Evolutionary conservation across 768 basidiomycete species (phyloP), one percentile per base, ranked within the genome.

Genomic region (Sporobolomyces pararoseus): DNA sequence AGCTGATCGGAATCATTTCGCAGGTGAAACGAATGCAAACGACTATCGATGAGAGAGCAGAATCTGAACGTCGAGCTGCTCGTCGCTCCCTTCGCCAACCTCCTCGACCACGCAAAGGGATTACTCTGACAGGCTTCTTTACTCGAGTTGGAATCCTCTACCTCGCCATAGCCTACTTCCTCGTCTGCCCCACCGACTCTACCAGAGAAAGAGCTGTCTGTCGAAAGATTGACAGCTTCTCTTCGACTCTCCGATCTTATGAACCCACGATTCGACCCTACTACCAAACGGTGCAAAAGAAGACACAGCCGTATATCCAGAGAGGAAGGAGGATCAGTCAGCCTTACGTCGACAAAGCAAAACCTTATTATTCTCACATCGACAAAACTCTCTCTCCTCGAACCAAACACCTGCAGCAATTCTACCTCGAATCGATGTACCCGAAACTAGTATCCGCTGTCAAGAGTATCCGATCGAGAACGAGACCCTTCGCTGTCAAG

Each of bases 111-210:
- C 54, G 49, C 21, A n/a, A 39, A 4, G 62, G 72, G 27, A 32
- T 70, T 1, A 57, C 68, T 27, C 3, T 68, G 7, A 55, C 49
- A 2, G 73, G 70, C 23, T 74, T 74, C 70, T 16, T 68, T 51
- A 9, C 42, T 10, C 63, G 73, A 25, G 73, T 71, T 51, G 66
- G 46, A 16, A 0, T 65, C n/a, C 46, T 71, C 60, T 74, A 74
- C 67, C 12, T 74, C 64, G 25, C 49, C n/a, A 71, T 74, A 66
- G 73, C 66, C 63, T 68, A 65, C 64, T 63, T 68, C 64, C 27
- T 74, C 63, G 66, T 65, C 49, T 74, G 70, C 55, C 70, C 69
- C 0, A 32, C 23, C 60, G 70, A 68, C 39, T 21, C 64, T 6
- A 13, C 34, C 6, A 55, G 68, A 32, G 65, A 66, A 1, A 58